Percentiles rank a stretch among this genome's conserved stretches.
Evolutionary conservation across 2,329 filamentous ascomycete genomes (phyloP).

Genomic region (Fusarium circinatum): DNA sequence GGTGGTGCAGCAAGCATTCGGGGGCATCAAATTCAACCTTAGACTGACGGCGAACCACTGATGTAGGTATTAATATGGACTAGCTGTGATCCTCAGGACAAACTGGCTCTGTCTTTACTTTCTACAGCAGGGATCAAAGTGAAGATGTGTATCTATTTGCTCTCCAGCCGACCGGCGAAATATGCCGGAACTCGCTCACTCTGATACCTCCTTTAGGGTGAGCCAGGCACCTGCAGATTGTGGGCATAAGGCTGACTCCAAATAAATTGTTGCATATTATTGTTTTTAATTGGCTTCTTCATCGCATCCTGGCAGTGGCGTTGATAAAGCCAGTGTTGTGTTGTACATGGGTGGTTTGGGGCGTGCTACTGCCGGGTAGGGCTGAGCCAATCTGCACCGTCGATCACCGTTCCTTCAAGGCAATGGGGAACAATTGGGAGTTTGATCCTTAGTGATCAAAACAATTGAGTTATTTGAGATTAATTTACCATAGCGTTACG

Average conservation of each 20-base stretch:
- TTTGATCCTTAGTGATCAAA: not conserved
- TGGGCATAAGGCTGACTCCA: not conserved
- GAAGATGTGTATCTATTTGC: no score
- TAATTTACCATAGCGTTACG: rapidly evolving
- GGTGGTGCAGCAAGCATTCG: not conserved
- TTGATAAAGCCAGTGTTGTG: rapidly evolving
- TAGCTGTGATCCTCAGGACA: no score
- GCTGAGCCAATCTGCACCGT: not conserved
- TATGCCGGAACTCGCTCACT: no score
- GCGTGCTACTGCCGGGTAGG: not conserved
- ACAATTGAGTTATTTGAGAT: rapidly evolving
- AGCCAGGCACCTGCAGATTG: not conserved
- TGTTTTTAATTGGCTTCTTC: not conserved
- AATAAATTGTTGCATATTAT: rapidly evolving
- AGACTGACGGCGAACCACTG: no score
- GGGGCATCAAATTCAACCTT: rapidly evolving
- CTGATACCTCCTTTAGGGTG: not conserved
- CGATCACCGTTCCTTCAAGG: not conserved
- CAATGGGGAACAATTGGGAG: not conserved
- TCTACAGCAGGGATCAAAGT: no score
- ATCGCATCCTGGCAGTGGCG: rapidly evolving
- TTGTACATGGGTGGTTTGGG: no score
- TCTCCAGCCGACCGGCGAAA: no score
- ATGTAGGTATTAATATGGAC: no score
- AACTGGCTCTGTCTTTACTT: no score